Evolutionary conservation across 176 grass and related monocot genomes (phyloP).

Genomic region (Musa itinerans): DNA sequence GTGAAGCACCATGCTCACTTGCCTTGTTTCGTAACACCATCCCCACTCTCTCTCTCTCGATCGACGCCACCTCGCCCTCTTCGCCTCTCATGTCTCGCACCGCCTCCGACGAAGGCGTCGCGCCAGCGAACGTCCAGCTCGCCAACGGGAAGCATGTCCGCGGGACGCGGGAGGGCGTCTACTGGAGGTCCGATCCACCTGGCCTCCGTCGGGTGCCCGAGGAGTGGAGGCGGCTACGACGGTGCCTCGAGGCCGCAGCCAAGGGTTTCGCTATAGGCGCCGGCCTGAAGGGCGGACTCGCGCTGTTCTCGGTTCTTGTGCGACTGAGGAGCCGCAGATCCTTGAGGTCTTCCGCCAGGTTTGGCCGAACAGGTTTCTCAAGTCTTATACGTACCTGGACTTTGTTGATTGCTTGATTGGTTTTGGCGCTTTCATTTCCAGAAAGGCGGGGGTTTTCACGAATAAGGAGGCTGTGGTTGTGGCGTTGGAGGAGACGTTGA

Average conservation of each 20-base stretch:
- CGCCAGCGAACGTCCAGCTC: neutral
- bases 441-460: constrained; percentile 60
- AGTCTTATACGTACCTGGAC: neutral
- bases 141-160: neutral
- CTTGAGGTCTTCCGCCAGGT: constrained; percentile 14
- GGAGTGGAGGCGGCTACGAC: constrained; percentile 62
- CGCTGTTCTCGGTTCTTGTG: constrained; percentile 73
- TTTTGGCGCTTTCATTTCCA: constrained; percentile 21
- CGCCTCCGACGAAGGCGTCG: constrained; percentile 19
- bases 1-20: neutral
- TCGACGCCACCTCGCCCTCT: neutral
- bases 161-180: neutral
- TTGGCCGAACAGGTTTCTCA: neutral
- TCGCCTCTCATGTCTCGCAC: neutral
- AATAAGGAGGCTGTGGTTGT: constrained; percentile 63
- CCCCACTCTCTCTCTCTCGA: neutral
- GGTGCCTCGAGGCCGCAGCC: constrained; percentile 55
- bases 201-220: neutral
- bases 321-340: constrained; percentile 88
- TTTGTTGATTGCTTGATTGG: constrained; percentile 11
- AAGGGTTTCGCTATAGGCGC: constrained; percentile 91
- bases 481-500: constrained; percentile 73
- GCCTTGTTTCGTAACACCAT: neutral
- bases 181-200: neutral
- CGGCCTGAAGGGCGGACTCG: constrained; percentile 81